Evolutionary conservation across 2,329 filamentous ascomycete species (phyloP).

Genomic region (Pochonia chlamydosporia): DNA sequence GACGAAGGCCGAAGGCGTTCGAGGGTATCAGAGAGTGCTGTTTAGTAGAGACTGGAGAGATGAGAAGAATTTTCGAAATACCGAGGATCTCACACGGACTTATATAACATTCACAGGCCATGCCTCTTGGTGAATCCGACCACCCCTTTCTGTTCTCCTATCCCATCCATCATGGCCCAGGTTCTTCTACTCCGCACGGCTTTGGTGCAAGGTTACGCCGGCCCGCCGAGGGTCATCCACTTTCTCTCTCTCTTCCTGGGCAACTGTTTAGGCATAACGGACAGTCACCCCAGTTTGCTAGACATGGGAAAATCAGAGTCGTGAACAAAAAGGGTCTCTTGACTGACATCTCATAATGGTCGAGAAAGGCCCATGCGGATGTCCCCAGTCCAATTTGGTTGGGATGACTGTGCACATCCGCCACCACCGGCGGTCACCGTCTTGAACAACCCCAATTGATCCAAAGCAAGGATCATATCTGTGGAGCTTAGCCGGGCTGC

Average conservation of each 20-base stretch:
- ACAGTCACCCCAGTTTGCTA: not conserved
- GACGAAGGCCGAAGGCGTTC: constrained; percentile 3
- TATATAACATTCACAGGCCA: not conserved
- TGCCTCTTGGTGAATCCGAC: not conserved
- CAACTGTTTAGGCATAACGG: not conserved
- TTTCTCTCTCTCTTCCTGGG: too few species aligned
- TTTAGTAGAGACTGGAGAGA: not conserved
- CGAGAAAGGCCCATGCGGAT: not conserved
- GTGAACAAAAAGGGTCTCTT: too few species aligned
- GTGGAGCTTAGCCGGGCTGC: too few species aligned
- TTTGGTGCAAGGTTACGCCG: too few species aligned
- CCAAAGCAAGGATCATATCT: too few species aligned
- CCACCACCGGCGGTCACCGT: not conserved
- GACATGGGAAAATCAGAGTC: too few species aligned
- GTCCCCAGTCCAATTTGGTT: not conserved
- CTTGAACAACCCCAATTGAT: too few species aligned
- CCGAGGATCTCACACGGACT: not conserved
- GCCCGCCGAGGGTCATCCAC: too few species aligned
- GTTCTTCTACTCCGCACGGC: too few species aligned
- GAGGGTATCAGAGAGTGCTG: constrained; percentile 2
- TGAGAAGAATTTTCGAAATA: not conserved
- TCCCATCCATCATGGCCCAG: not conserved
- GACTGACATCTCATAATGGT: too few species aligned
- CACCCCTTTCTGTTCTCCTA: not conserved
- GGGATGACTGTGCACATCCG: not conserved